Conservation (phyloP, 2,329 filamentous ascomycete species). For the Magnaporthiopsis incrustans region DNA sequence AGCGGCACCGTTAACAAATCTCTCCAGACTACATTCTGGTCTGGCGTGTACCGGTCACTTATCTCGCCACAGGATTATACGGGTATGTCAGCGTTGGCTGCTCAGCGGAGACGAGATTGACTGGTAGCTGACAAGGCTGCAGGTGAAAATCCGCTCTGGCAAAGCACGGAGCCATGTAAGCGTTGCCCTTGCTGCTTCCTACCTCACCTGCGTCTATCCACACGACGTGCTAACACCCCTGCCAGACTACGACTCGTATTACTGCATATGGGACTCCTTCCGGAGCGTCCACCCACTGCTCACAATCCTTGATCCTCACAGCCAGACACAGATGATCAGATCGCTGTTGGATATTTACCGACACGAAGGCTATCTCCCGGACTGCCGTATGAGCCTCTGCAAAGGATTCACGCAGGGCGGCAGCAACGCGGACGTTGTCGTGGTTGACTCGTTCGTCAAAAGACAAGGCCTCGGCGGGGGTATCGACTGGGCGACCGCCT, state of each 20-base stretch:
- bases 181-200: neutral
- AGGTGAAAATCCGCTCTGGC: constrained; percentile 8
- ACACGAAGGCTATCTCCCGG: constrained; percentile 57
- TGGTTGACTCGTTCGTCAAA: constrained; percentile 46
- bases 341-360: constrained; percentile 58
- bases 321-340: constrained; percentile 53
- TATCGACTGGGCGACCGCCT: constrained; percentile 57
- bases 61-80: constrained; percentile 61
- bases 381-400: constrained; percentile 60
- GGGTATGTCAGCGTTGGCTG: constrained; percentile 40
- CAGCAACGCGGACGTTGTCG: constrained; percentile 56
- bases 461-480: constrained; percentile 42
- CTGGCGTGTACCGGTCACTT: constrained; percentile 51
- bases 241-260: constrained; percentile 9
- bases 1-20: constrained; percentile 38
- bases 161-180: constrained; percentile 6
- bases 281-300: constrained; percentile 55
- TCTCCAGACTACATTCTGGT: constrained; percentile 53
- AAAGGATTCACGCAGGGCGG: constrained; percentile 62
- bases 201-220: neutral
- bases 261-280: constrained; percentile 54
- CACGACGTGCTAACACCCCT: neutral
- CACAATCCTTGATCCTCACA: constrained; percentile 52
- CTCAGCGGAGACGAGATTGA: neutral
- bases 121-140: neutral